Evolutionary conservation across 78 protist genomes (phyloP).

Genomic region (Monocercomonoides exilis): DNA sequence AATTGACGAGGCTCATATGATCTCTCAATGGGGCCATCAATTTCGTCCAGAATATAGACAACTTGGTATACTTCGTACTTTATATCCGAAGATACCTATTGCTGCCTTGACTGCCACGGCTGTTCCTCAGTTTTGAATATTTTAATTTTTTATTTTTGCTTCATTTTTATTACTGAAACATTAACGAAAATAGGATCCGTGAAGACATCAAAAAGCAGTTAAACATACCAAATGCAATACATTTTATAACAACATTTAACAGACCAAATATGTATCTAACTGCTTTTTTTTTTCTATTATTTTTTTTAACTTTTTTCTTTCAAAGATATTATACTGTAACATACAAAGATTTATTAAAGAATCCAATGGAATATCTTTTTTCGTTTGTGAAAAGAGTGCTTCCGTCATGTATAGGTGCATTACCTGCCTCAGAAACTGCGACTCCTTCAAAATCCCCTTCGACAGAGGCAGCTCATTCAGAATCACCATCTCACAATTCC

Average conservation of each 20-base stretch:
- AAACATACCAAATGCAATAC: background rate
- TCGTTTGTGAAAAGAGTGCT: background rate
- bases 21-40: slow-evolving; percentile 37
- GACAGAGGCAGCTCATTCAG: no score
- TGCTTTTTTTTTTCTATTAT: no score
- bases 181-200: background rate
- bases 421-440: no score
- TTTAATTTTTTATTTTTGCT: background rate
- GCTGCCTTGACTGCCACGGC: slow-evolving; percentile 36
- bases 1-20: slow-evolving; percentile 25
- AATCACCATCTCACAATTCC: no score
- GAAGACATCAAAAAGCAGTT: background rate
- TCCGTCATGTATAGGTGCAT: no score
- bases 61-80: background rate
- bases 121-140: background rate
- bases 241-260: background rate
- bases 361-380: background rate
- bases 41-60: background rate
- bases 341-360: background rate
- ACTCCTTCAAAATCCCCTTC: no score
- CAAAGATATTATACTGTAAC: background rate
- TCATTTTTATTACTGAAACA: background rate
- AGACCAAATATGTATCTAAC: slow-evolving; percentile 24
- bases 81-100: slow-evolving; percentile 20
- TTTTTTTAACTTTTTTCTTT: no score